Base-by-base conservation (phyloP, 306 rosid species). In the Canavalia ensiformis region DNA sequence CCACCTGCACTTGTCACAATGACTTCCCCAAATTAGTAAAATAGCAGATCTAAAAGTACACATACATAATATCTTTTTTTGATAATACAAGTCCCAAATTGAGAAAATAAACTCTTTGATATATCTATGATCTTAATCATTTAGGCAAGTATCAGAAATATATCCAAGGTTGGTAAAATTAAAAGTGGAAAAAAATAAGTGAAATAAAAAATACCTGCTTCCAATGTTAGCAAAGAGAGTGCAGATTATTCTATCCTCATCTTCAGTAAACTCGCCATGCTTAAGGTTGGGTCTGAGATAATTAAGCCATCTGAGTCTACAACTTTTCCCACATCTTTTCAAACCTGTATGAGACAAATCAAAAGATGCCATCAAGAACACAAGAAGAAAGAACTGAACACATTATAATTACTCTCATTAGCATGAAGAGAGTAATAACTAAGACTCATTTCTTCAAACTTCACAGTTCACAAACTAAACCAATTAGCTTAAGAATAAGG, bases 221-320 rank as follows among this genome's bases (percentile, higher is more conserved):
- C 98, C 98, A 77, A 92, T 95, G 89, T 76, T 91, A 73, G 94
- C 76, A 87, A 81, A 95, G 89, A 95, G 97, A 87, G 54, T 82
- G 82, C 91, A 90, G 72, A 95, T 95, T 28, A 91, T 63, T 58
- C 80, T 83, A 56, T 95, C 98, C 89, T 95, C 98, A 25, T 88
- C 88, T 13, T 88, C 94, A 84, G 98, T 88, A 85, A 95, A 95
- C 46, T 92, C 92, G 0, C 98, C 98, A 58, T 95, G 98, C 63
- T 91, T 92, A 77, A 95, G 91, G 82, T 95, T 87, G 74, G 98
- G 98, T 37, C 98, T 88, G 7, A 95, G 94, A 91, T 95, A 95
- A 86, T 95, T 95, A 10, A 95, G 92, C 98, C 98, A 95, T 80
- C 98, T 90, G 4, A 95, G 77, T 81, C 98, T 90, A 84, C 98